Evolutionary conservation across 495 filamentous ascomycete genomes (phyloP).

Genomic region (Aspergillus mulundensis): DNA sequence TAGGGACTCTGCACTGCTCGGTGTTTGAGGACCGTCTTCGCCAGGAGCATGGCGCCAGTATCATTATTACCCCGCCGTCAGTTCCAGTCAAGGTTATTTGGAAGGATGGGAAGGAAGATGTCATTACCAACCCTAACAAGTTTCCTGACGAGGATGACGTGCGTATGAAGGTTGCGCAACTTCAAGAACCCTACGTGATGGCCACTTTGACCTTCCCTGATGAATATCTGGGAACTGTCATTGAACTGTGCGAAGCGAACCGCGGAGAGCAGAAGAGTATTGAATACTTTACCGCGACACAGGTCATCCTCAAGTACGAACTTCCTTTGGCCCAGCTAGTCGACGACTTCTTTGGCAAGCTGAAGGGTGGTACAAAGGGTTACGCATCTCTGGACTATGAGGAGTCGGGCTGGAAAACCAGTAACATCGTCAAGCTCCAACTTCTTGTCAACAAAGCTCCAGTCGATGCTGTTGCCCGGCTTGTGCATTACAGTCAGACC

Average conservation of each 20-base stretch:
- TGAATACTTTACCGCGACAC: constrained; percentile 87
- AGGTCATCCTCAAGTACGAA: constrained; percentile 93
- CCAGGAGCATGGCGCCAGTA: constrained; percentile 89
- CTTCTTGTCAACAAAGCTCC: constrained; percentile 88
- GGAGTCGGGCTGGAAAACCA: constrained; percentile 80
- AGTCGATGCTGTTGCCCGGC: constrained; percentile 89
- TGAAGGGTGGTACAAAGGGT: constrained; percentile 83
- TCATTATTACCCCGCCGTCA: constrained; percentile 95
- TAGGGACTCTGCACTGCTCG: constrained; percentile 95
- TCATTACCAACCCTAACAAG: constrained; percentile 77
- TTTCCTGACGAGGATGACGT: constrained; percentile 74
- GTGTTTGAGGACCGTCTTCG: constrained; percentile 96
- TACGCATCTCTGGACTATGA: constrained; percentile 92
- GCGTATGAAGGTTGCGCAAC: constrained; percentile 53
- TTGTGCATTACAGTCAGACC: constrained; percentile 78
- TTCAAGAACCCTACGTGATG: constrained; percentile 82
- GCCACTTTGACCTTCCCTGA: constrained; percentile 89
- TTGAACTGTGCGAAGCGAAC: constrained; percentile 89
- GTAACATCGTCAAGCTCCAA: constrained; percentile 83
- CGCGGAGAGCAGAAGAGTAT: constrained; percentile 81
- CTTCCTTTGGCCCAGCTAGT: constrained; percentile 84
- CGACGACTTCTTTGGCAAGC: constrained; percentile 94
- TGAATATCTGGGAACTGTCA: constrained; percentile 88
- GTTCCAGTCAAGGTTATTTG: constrained; percentile 86
- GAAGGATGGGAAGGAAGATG: constrained; percentile 63